phyloP scores from a whole-genome alignment of 2,329 filamentous ascomycete species.

The Cladosporium sp. region DNA sequence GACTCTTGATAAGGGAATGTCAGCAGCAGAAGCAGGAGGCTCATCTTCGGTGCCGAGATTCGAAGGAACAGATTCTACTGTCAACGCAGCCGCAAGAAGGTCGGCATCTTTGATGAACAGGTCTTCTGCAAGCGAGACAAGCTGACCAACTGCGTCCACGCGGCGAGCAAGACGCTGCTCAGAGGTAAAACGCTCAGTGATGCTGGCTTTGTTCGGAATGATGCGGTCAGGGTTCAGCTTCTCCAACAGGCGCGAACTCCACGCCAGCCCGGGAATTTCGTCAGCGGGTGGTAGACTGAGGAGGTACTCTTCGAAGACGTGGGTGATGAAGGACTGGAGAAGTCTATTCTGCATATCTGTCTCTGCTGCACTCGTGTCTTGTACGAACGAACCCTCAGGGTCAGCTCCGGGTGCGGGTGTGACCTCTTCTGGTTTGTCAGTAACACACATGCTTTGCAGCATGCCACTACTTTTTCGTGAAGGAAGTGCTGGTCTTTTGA shows the following conservation, averaged over 20 bases:
- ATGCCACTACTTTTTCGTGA: conserved; percentile 49
- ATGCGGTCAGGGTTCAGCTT: conserved; percentile 61
- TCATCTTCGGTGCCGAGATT: conserved; percentile 49
- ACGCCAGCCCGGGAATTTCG: conserved; percentile 47
- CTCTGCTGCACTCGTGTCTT: conserved; percentile 49
- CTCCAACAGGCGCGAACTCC: conserved; percentile 60
- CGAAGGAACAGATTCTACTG: conserved; percentile 38
- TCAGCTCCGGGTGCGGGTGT: conserved; percentile 43
- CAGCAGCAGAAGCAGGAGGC: conserved; percentile 47
- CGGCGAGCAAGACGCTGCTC: conserved; percentile 58
- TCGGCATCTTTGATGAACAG: conserved; percentile 47
- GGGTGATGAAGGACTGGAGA: conserved; percentile 72
- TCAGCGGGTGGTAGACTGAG: conserved; percentile 44
- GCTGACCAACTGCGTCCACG: conserved; percentile 66
- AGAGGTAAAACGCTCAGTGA: conserved; percentile 61
- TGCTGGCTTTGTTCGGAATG: conserved; percentile 58
- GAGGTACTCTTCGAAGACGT: conserved; percentile 70
- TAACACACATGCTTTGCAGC: conserved; percentile 16
- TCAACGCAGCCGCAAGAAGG: conserved; percentile 41
- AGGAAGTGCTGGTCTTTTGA: conserved; percentile 62
- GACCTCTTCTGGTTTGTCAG: neutral
- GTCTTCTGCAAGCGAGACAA: conserved; percentile 63
- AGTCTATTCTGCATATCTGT: conserved; percentile 59
- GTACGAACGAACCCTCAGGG: conserved; percentile 49
- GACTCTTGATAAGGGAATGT: conserved; percentile 54